Conservation (phyloP, 2,329 filamentous ascomycete genomes). For the Apiospora phragmitis region DNA sequence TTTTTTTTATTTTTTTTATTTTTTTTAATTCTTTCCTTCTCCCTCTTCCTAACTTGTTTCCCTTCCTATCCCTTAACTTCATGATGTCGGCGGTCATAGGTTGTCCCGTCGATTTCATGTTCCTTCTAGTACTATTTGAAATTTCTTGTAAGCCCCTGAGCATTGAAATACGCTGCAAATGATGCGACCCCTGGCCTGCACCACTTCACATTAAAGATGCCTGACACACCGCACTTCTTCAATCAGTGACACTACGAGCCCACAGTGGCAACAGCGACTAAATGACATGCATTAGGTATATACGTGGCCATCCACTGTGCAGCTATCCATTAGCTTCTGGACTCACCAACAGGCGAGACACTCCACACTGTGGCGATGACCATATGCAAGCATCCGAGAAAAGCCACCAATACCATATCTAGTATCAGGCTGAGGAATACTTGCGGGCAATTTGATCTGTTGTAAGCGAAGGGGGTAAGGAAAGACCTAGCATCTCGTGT, state of each 20-base stretch:
- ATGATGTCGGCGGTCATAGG: too few species aligned
- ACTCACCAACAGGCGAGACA: background rate
- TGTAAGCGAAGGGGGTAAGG: background rate
- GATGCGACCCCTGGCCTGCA: background rate
- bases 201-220: background rate
- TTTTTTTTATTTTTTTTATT: background rate
- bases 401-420: background rate
- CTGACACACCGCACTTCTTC: background rate
- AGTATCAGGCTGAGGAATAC: background rate
- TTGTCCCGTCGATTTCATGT: too few species aligned
- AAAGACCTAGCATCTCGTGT: background rate
- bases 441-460: background rate
- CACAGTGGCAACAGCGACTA: background rate
- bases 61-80: too few species aligned
- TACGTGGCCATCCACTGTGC: too few species aligned
- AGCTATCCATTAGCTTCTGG: too few species aligned
- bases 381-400: background rate
- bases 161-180: background rate
- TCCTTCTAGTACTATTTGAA: too few species aligned
- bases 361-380: background rate
- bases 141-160: background rate
- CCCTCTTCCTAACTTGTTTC: too few species aligned
- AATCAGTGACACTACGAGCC: background rate
- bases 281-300: background rate
- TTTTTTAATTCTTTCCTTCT: background rate